Percentiles rank a stretch among this genome's conserved stretches.
phyloP scores from a whole-genome alignment of 2,329 filamentous ascomycete genomes.

The Colletotrichum eremochloae region DNA sequence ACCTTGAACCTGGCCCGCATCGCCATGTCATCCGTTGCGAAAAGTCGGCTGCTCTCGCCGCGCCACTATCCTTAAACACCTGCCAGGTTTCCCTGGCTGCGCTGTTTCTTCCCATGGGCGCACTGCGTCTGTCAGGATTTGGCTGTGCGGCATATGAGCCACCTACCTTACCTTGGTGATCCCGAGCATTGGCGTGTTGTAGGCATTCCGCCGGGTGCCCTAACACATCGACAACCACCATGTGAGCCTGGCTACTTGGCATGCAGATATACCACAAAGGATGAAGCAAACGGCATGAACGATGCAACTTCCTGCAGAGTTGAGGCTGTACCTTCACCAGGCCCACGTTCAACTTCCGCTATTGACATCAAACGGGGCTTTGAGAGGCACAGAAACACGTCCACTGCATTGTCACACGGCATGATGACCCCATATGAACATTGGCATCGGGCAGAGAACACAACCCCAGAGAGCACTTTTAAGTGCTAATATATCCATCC shows the following conservation, averaged over 20 bases:
- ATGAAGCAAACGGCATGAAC: neutral
- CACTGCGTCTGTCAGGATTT: neutral
- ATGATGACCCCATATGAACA: conserved; percentile 1
- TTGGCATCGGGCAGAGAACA: conserved; percentile 8
- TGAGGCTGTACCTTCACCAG: neutral
- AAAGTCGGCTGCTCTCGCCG: neutral
- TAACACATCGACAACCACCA: neutral
- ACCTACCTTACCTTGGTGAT: too few species aligned
- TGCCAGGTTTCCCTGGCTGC: too few species aligned
- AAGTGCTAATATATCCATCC: neutral
- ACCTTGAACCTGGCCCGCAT: conserved; percentile 14
- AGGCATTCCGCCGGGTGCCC: neutral
- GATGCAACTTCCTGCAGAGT: neutral
- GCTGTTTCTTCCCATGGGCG: neutral
- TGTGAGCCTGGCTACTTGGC: neutral
- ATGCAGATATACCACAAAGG: neutral
- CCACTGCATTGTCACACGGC: conserved; percentile 27
- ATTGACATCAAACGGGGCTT: neutral
- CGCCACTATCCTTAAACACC: neutral
- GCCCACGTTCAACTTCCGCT: neutral
- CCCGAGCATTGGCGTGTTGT: neutral
- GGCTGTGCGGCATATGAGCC: neutral
- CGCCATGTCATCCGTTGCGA: neutral
- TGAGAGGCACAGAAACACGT: conserved; percentile 6
- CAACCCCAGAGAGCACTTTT: neutral